Evolutionary conservation across 1,284 basidiomycete genomes (phyloP).

Genomic region (Anthracocystis setariae): DNA sequence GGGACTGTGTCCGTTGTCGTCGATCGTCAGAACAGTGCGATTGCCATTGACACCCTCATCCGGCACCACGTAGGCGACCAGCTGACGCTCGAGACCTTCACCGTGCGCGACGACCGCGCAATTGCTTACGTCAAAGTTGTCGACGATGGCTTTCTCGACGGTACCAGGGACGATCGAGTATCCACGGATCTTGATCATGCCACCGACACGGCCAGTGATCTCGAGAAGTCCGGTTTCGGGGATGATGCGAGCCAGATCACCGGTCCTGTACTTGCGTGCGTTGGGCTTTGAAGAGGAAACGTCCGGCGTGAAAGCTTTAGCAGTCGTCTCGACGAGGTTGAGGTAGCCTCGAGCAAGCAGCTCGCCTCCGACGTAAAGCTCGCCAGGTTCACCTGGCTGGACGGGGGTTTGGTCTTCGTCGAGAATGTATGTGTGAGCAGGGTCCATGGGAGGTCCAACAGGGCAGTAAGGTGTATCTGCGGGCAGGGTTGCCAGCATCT

Average conservation of each 20-base stretch:
- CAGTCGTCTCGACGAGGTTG: slow-evolving; percentile 63
- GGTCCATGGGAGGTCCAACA: slow-evolving; percentile 62
- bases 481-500: slow-evolving; percentile 33
- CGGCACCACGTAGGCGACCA: slow-evolving; percentile 64
- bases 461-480: slow-evolving; percentile 53
- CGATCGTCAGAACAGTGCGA: slow-evolving; percentile 47
- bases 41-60: slow-evolving; percentile 45
- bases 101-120: slow-evolving; percentile 64
- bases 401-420: slow-evolving; percentile 56
- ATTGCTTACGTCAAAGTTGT: slow-evolving; percentile 58
- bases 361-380: slow-evolving; percentile 64
- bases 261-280: slow-evolving; percentile 63
- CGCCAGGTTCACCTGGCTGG: slow-evolving; percentile 53
- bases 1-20: slow-evolving; percentile 63
- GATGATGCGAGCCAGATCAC: slow-evolving; percentile 61
- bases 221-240: slow-evolving; percentile 57
- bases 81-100: slow-evolving; percentile 63
- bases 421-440: slow-evolving; percentile 60
- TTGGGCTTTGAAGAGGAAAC: slow-evolving; percentile 21
- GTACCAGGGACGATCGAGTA: slow-evolving; percentile 63
- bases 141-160: slow-evolving; percentile 64
- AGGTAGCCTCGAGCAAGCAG: slow-evolving; percentile 65
- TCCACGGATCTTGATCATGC: slow-evolving; percentile 67
- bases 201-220: slow-evolving; percentile 65
- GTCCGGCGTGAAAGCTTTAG: slow-evolving; percentile 60